These are phyloP conservation scores for Backusella circina DNA, from an alignment of 192 early-diverging fungal genomes.

Conservation along the genomic window DNA sequence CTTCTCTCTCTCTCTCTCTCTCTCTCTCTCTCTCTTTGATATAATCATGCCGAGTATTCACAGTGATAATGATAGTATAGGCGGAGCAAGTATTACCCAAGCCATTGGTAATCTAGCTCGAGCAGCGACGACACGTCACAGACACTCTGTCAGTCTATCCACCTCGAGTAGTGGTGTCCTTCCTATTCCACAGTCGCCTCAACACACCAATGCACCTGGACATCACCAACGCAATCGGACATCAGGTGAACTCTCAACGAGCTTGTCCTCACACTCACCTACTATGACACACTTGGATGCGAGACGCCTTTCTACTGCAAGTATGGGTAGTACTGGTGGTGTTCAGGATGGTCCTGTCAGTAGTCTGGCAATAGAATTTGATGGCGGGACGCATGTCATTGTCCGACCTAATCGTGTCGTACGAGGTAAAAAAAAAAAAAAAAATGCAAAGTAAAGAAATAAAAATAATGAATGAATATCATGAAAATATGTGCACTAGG, in stretches of 20 bases:
- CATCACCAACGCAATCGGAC: neutral
- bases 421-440: conserved; percentile 26
- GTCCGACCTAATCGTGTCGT: conserved; percentile 34
- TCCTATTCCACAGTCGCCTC: neutral
- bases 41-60: neutral
- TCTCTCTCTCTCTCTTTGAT: neutral
- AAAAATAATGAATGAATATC: neutral
- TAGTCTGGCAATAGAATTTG: conserved; percentile 30
- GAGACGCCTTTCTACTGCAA: neutral
- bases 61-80: neutral
- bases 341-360: neutral
- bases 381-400: conserved; percentile 38
- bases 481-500: conserved; percentile 8
- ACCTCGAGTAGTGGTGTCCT: neutral
- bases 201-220: conserved; percentile 1
- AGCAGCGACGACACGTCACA: neutral
- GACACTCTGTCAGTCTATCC: neutral
- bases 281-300: neutral
- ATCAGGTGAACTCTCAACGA: neutral
- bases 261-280: neutral
- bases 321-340: neutral
- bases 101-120: conserved; percentile 4
- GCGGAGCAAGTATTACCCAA: neutral
- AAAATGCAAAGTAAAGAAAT: neutral
- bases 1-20: neutral